Evolutionary conservation across 441 rosid genomes (phyloP).

Genomic region (Euphorbia neoarborescens): DNA sequence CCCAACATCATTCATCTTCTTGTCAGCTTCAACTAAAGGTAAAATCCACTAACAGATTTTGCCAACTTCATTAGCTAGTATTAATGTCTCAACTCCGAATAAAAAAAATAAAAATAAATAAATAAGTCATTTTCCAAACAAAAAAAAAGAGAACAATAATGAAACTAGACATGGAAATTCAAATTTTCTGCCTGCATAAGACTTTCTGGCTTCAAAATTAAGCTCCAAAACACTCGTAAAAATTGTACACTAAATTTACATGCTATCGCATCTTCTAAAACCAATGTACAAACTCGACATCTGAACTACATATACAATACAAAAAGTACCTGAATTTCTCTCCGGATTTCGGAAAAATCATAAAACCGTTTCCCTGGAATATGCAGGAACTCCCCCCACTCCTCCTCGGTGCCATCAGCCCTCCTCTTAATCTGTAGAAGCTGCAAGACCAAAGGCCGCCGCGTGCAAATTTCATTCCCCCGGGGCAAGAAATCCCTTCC

Average conservation of each 20-base stretch:
- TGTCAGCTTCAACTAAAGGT: background rate
- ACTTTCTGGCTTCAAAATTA: background rate
- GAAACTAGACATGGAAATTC: background rate
- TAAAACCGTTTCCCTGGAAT: conserved; percentile 58
- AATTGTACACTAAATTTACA: background rate
- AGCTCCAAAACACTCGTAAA: background rate
- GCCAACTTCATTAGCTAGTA: background rate
- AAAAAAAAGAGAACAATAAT: background rate
- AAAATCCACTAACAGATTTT: background rate
- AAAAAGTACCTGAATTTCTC: conserved; percentile 56
- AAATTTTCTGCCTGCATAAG: background rate
- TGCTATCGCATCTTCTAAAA: background rate
- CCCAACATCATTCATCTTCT: background rate
- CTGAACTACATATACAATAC: background rate
- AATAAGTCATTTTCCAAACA: background rate
- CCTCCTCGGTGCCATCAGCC: conserved; percentile 49
- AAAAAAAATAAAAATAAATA: no score
- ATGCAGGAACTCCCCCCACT: conserved; percentile 77
- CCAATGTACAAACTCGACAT: background rate
- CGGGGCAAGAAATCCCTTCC: conserved; percentile 77
- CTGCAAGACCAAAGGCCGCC: conserved; percentile 78
- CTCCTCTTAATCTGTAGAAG: conserved; percentile 57
- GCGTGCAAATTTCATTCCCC: conserved; percentile 62
- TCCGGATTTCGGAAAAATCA: conserved; percentile 70
- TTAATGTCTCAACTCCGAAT: background rate